Percentiles rank a stretch among this genome's conserved stretches.
Conservation (phyloP, 2,329 filamentous ascomycete species). For the Blastomyces gilchristii region DNA sequence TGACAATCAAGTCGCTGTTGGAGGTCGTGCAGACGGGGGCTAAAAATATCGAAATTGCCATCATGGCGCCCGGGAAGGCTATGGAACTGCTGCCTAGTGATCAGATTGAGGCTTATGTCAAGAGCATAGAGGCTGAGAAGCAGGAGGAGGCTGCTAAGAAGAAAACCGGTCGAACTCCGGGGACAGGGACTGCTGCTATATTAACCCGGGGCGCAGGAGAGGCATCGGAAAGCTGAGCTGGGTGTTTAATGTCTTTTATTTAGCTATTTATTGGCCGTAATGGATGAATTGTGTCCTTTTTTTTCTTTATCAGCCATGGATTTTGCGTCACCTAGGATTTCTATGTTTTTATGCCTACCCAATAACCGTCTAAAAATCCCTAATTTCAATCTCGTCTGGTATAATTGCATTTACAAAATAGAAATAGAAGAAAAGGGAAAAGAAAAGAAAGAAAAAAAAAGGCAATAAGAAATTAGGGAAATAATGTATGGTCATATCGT, state of each 20-base stretch:
- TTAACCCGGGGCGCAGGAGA: slow-evolving; percentile 51
- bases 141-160: slow-evolving; percentile 97
- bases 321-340: not conserved
- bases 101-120: slow-evolving; percentile 94
- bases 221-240: slow-evolving; percentile 19
- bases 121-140: slow-evolving; percentile 99
- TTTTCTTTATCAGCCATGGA: not conserved
- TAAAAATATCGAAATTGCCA: slow-evolving; percentile 98
- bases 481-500: slow-evolving; percentile 20
- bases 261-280: not conserved
- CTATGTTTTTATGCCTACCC: not conserved
- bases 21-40: slow-evolving; percentile 98
- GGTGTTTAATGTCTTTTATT: not conserved
- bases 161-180: slow-evolving; percentile 57
- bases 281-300: slow-evolving; percentile 1
- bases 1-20: slow-evolving; percentile 94
- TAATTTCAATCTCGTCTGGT: not conserved
- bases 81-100: slow-evolving; percentile 92
- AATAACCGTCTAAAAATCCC: not conserved
- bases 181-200: slow-evolving; percentile 52
- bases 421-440: not conserved
- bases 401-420: not conserved
- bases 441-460: not conserved
- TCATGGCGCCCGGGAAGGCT: slow-evolving; percentile 86
- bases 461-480: not conserved